A percentile compares a stretch with the other conserved stretches of the same genome.
These are phyloP conservation scores for Globisporangium cederbergense DNA, from an alignment of 352 stramenopile species.

Conservation along the genomic window DNA sequence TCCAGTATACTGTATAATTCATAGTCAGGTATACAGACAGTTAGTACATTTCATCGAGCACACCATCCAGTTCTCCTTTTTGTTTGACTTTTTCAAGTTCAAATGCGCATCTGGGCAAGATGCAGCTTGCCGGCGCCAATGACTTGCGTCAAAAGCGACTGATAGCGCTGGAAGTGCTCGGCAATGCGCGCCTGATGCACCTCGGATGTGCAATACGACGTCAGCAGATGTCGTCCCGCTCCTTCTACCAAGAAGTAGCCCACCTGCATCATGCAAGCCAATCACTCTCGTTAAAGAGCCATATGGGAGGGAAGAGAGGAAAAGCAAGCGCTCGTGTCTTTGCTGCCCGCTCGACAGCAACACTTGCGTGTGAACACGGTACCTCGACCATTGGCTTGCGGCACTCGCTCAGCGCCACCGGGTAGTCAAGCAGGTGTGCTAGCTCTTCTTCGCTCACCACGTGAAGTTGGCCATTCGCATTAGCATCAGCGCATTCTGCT, in stretches of 20 bases:
- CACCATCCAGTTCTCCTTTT: neutral
- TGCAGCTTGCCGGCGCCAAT: constrained; percentile 6
- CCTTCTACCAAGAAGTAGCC: constrained; percentile 44
- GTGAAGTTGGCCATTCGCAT: neutral
- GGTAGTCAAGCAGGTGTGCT: constrained; percentile 57
- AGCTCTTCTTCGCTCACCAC: constrained; percentile 36
- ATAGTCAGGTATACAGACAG: neutral
- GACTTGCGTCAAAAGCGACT: constrained; percentile 8
- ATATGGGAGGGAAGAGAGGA: neutral
- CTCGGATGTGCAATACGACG: constrained; percentile 52
- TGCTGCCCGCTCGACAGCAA: neutral
- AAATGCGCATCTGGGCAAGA: constrained; percentile 4
- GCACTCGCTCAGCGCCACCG: constrained; percentile 59
- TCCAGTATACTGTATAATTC: neutral
- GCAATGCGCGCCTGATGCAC: constrained; percentile 16
- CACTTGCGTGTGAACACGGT: neutral
- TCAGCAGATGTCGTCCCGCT: constrained; percentile 27
- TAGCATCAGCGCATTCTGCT: neutral
- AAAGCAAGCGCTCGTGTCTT: neutral
- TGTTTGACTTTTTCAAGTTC: neutral
- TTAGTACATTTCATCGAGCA: neutral
- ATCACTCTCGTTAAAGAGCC: neutral
- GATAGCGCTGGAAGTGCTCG: constrained; percentile 52
- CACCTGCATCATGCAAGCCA: constrained; percentile 28
- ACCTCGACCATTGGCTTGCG: constrained; percentile 63